phyloP scores from a whole-genome alignment of 495 filamentous ascomycete genomes.

The Neurospora intermedia region DNA sequence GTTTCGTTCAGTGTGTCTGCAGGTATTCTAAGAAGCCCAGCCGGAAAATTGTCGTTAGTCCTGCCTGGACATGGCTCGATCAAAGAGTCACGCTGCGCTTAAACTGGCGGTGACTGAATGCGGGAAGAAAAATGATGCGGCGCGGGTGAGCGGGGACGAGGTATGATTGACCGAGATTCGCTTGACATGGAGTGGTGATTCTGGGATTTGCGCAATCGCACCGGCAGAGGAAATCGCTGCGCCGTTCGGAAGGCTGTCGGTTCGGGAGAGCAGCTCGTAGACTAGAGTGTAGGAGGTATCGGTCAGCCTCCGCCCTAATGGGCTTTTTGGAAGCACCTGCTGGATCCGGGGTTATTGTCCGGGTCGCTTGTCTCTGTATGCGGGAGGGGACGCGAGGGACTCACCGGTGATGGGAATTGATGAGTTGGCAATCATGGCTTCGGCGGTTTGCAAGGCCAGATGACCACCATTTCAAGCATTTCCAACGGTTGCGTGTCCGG shows the following conservation, averaged over 20 bases:
- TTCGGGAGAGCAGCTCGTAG: neutral
- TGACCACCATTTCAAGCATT: slow-evolving; percentile 14
- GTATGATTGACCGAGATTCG: neutral
- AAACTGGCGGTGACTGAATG: neutral
- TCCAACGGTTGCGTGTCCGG: neutral
- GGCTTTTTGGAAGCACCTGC: neutral
- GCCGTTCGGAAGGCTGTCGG: neutral
- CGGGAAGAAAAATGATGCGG: neutral
- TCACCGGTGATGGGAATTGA: slow-evolving; percentile 19
- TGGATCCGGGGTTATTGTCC: neutral
- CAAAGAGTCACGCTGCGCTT: neutral
- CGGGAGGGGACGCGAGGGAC: neutral
- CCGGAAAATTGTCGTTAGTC: neutral
- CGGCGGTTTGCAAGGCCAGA: slow-evolving; percentile 4
- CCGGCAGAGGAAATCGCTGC: neutral
- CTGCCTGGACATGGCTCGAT: neutral
- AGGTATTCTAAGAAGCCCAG: neutral
- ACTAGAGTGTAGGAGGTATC: neutral
- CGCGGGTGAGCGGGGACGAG: neutral
- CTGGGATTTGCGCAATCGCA: neutral
- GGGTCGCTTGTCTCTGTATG: slow-evolving; percentile 2
- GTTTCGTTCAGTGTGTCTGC: neutral
- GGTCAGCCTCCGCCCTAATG: neutral
- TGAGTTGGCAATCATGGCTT: slow-evolving; percentile 19
- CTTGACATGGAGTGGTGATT: neutral